Conservation (phyloP, 2,329 filamentous ascomycete genomes). For the Daldinia sp. region DNA sequence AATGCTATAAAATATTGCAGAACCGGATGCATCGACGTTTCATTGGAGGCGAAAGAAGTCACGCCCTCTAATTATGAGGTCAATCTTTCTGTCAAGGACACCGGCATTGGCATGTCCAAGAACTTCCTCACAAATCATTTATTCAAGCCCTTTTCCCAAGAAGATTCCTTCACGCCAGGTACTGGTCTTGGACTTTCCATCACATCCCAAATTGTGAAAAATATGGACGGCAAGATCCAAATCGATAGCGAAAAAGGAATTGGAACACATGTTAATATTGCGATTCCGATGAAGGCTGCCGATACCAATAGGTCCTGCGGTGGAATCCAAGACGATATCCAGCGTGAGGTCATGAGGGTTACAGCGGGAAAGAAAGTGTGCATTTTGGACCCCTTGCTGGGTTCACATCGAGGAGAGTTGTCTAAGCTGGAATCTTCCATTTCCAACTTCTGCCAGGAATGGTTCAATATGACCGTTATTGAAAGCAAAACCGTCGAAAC, state of each 20-base stretch:
- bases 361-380: slow-evolving; percentile 35
- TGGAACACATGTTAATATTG: slow-evolving; percentile 66
- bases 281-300: slow-evolving; percentile 52
- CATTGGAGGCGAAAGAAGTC: slow-evolving; percentile 47
- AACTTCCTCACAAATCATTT: slow-evolving; percentile 68
- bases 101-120: slow-evolving; percentile 70
- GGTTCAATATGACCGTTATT: slow-evolving; percentile 41
- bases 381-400: slow-evolving; percentile 29
- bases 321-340: slow-evolving; percentile 14
- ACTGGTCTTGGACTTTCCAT: slow-evolving; percentile 72
- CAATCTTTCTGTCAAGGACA: slow-evolving; percentile 65
- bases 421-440: slow-evolving; percentile 39
- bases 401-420: slow-evolving; percentile 6
- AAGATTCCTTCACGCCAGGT: slow-evolving; percentile 67
- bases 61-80: slow-evolving; percentile 43
- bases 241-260: slow-evolving; percentile 64
- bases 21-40: slow-evolving; percentile 62
- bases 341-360: slow-evolving; percentile 49
- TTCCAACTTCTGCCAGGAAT: slow-evolving; percentile 33
- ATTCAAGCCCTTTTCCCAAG: slow-evolving; percentile 71
- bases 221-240: slow-evolving; percentile 67
- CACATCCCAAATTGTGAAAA: slow-evolving; percentile 67
- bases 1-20: slow-evolving; percentile 73
- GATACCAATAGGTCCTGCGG: background rate
- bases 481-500: slow-evolving; percentile 24